These are phyloP conservation scores for Euphrasia confusa DNA, from an alignment of 257 asterid genomes.

Conservation along the genomic window DNA sequence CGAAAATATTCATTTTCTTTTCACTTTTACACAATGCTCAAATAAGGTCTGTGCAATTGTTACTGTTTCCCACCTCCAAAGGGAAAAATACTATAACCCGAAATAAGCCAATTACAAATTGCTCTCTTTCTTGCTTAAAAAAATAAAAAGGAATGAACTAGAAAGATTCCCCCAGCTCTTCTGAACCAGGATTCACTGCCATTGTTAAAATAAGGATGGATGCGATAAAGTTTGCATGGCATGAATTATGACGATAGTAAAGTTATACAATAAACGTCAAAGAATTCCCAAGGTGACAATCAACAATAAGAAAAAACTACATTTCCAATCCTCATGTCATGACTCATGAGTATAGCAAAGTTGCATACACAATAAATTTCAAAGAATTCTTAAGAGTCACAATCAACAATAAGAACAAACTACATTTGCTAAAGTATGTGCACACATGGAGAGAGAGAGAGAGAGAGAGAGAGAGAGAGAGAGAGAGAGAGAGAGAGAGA, in stretches of 20 bases:
- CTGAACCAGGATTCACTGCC: background rate
- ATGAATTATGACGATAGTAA: background rate
- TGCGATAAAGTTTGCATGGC: background rate
- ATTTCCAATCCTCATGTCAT: too few species aligned
- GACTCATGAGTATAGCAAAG: too few species aligned
- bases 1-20: too few species aligned
- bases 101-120: too few species aligned
- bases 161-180: background rate
- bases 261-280: background rate
- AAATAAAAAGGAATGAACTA: too few species aligned
- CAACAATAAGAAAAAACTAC: conserved; percentile 1
- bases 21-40: background rate
- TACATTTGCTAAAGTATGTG: background rate
- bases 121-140: too few species aligned
- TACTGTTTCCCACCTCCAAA: too few species aligned
- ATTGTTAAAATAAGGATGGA: background rate
- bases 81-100: too few species aligned
- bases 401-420: too few species aligned
- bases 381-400: too few species aligned
- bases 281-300: background rate
- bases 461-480: background rate
- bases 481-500: conserved; percentile 7
- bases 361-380: too few species aligned
- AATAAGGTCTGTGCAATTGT: too few species aligned
- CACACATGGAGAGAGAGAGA: background rate